phyloP scores from a whole-genome alignment of 768 basidiomycete species.

The Hericium alpestre region DNA sequence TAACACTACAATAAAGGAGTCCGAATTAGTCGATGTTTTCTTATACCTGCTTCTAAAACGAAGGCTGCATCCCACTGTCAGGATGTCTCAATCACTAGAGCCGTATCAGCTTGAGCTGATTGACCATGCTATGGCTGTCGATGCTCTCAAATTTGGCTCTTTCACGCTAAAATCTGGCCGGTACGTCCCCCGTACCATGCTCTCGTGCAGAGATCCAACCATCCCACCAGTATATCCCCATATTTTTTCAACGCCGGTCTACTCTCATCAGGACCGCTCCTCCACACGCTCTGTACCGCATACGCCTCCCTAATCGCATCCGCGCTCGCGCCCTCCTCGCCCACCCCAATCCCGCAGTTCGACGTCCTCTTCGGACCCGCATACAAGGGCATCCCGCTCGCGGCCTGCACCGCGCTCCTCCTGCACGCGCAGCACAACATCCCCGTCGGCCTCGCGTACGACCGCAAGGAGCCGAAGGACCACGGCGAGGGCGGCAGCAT shows the following conservation, averaged over 20 bases:
- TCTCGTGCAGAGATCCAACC: slow-evolving; percentile 20
- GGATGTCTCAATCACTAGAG: slow-evolving; percentile 20
- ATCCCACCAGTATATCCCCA: slow-evolving; percentile 51
- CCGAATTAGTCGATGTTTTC: no score
- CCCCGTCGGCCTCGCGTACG: slow-evolving; percentile 77
- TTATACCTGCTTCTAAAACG: no score
- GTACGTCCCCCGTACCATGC: slow-evolving; percentile 31
- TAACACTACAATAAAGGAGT: no score
- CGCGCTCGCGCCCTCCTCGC: slow-evolving; percentile 29
- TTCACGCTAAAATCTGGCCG: slow-evolving; percentile 94
- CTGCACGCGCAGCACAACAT: slow-evolving; percentile 56
- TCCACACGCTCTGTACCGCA: slow-evolving; percentile 65
- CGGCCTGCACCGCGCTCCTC: slow-evolving; percentile 70
- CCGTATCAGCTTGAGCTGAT: slow-evolving; percentile 58
- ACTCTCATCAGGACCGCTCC: slow-evolving; percentile 73
- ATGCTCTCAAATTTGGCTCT: slow-evolving; percentile 79
- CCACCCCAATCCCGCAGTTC: slow-evolving; percentile 31
- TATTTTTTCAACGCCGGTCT: slow-evolving; percentile 97
- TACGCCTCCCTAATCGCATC: slow-evolving; percentile 73
- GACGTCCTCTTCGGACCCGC: slow-evolving; percentile 94
- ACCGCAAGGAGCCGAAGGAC: slow-evolving; percentile 91
- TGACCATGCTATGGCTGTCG: slow-evolving; percentile 51
- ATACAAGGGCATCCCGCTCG: slow-evolving; percentile 94
- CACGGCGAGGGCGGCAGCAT: slow-evolving; percentile 92
- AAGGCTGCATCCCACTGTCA: not conserved